Conservation (phyloP, 1,139 yeast genomes). For the Yamadazyma diospyri region DNA sequence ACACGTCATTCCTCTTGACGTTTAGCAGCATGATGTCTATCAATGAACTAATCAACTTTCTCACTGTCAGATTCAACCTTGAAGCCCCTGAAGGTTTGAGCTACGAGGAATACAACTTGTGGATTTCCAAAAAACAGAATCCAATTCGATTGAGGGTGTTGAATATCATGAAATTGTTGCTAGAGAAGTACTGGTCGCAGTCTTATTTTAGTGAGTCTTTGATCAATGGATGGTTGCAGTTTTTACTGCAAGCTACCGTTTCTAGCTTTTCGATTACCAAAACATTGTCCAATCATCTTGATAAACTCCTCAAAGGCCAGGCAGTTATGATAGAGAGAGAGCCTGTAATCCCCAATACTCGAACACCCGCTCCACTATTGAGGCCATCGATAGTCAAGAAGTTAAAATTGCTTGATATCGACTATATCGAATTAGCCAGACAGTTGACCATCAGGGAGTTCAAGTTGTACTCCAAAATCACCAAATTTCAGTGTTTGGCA, state of each 20-base stretch:
- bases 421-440: constrained; percentile 74
- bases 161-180: constrained; percentile 65
- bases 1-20: constrained; percentile 67
- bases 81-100: constrained; percentile 88
- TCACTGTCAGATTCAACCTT: constrained; percentile 65
- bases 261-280: constrained; percentile 37
- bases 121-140: constrained; percentile 71
- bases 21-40: constrained; percentile 77
- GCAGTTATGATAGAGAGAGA: constrained; percentile 26
- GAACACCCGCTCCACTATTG: constrained; percentile 42
- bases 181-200: constrained; percentile 77
- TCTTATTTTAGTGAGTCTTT: constrained; percentile 52
- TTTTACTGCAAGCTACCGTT: constrained; percentile 46
- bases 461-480: constrained; percentile 61
- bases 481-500: constrained; percentile 72
- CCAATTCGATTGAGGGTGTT: constrained; percentile 70
- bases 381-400: constrained; percentile 36
- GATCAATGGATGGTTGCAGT: constrained; percentile 51
- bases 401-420: constrained; percentile 61
- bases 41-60: constrained; percentile 55
- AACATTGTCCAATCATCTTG: constrained; percentile 24
- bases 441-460: constrained; percentile 84
- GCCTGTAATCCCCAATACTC: constrained; percentile 27
- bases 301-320: constrained; percentile 30
- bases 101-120: constrained; percentile 74